Percentiles rank a stretch among this genome's conserved stretches.
phyloP scores from a whole-genome alignment of 306 rosid genomes.

The Cicer yamashitae region DNA sequence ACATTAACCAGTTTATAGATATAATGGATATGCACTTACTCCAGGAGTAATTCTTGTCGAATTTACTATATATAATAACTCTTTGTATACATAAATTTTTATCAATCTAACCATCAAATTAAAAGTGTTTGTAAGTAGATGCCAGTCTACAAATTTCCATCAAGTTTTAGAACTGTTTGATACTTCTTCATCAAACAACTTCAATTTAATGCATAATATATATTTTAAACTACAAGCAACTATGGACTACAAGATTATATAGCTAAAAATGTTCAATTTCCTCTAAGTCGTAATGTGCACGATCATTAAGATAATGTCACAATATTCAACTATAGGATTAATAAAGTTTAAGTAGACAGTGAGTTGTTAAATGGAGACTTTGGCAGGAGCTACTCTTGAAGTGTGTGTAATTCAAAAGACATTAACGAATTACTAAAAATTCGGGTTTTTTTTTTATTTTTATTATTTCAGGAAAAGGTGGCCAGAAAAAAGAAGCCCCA shows the following conservation, averaged over 20 bases:
- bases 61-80: background rate
- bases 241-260: background rate
- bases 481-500: background rate
- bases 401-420: conserved; percentile 12
- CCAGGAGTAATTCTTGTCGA: background rate
- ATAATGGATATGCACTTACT: background rate
- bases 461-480: background rate
- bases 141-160: background rate
- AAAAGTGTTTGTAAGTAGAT: background rate
- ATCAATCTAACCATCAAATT: background rate
- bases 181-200: background rate
- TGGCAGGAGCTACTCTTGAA: background rate
- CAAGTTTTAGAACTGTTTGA: background rate
- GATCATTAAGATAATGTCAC: background rate
- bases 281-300: background rate
- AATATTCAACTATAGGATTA: background rate
- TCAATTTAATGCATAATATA: background rate
- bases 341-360: background rate
- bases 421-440: conserved; percentile 12
- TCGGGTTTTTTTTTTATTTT: background rate
- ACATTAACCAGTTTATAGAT: background rate
- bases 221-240: background rate
- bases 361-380: background rate
- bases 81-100: background rate
- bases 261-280: background rate